Base-by-base conservation (phyloP, 176 grass and related monocot species). In the Avena atlantica region DNA sequence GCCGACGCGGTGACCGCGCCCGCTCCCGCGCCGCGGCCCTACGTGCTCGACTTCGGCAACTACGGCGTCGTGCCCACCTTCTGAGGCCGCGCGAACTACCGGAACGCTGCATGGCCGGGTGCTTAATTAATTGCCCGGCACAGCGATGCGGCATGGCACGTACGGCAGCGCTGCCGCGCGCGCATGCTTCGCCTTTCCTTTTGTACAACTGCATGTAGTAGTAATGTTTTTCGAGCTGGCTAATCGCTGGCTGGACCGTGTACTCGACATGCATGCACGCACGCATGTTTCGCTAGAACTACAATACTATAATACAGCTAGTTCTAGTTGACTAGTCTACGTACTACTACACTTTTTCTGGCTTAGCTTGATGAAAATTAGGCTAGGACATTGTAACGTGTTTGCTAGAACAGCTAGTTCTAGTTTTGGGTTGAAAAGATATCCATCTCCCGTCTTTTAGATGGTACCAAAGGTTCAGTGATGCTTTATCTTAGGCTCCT, bases 41-140 rank as follows among this genome's bases (percentile, higher is more conserved):
- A 79, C 89, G 72, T 93, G 86, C 85, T 91, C 80, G 93, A 95
- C 65, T 75, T 85, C 72, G 50, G n/a, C 74, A 74, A 84, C 53
- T 95, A 93, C 73, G 81, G 93, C 52, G 84, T 93, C 5, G 95
- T 98, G 83, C 95, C 93, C 53, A 83, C 73, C 50, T 92, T 97
- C 76, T 96, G 82, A 93, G 34, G 4, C 40, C 12, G 25, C 7
- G 27, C 19, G 42, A 34, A 37, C 24, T 2, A 24, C 8, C 9
- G 15, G 21, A 25, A 24, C 48, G 45, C 12, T 13, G 31, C 31
- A 34, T 34, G 72, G 47, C 71, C 17, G 25, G 27, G 52, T 12
- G 24, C 62, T 42, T 80, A 47, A 80, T 55, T 55, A 19, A 29
- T 81, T 29, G 12, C 29, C 79, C 24, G 61, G 78, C 78, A 5